Evolutionary conservation across 805 yeast genomes (phyloP).

Genomic region (Saturnispora serradocipensis): DNA sequence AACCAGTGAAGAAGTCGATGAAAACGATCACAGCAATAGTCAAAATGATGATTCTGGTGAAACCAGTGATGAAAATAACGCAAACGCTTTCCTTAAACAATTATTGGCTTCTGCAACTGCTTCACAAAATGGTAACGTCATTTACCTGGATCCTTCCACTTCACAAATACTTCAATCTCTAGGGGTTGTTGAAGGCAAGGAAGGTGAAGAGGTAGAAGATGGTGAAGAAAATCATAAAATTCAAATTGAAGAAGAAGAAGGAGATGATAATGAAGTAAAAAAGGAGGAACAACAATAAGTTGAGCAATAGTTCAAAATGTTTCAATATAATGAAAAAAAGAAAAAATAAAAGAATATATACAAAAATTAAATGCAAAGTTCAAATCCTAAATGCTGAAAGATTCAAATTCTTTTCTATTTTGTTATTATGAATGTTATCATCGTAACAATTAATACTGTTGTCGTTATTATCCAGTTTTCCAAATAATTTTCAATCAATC

Average conservation of each 20-base stretch:
- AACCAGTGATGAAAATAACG: conserved; percentile 11
- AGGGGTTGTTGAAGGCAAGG: conserved; percentile 32
- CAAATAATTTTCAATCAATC: conserved; percentile 1
- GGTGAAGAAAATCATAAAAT: conserved; percentile 17
- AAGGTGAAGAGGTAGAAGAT: conserved; percentile 21
- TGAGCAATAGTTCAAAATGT: not conserved
- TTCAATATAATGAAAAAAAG: not conserved
- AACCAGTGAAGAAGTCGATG: conserved; percentile 23
- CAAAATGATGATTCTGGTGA: conserved; percentile 17
- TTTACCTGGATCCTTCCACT: conserved; percentile 55
- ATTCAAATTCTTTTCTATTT: not conserved
- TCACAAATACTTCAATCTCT: conserved; percentile 51
- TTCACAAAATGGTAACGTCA: conserved; percentile 54
- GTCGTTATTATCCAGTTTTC: not conserved
- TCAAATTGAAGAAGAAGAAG: conserved; percentile 15
- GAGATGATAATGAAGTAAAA: conserved; percentile 12
- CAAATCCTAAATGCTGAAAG: not conserved
- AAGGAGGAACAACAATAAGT: conserved; percentile 8
- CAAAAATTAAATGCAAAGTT: not conserved
- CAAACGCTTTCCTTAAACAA: conserved; percentile 26
- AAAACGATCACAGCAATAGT: conserved; percentile 9
- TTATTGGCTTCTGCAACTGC: conserved; percentile 35
- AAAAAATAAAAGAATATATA: not conserved
- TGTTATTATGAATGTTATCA: not conserved
- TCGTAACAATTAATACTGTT: not conserved